Base-by-base conservation (phyloP, 306 rosid species). In the Pyrus pyrifolia region DNA sequence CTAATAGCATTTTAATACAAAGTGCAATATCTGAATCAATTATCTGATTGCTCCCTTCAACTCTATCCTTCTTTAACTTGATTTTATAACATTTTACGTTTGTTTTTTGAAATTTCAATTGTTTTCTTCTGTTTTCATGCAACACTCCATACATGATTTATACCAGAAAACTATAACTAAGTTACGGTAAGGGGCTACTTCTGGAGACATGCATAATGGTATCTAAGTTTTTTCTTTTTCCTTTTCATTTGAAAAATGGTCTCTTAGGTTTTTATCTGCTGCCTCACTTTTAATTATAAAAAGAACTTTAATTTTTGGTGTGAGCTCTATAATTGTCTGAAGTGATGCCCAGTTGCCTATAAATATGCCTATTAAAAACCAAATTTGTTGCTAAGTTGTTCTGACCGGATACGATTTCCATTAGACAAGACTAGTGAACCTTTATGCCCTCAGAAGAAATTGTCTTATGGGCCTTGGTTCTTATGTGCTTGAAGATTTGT, bases 21-120 rank as follows among this genome's bases (percentile, higher is more conserved):
- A n/a, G 51, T 11, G 4, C 35, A 46, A 71, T 21, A 71, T 58
- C 35, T 18, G 21, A 57, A 65, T 67, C n/a, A 23, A 67, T 35
- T 19, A 60, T 17, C 4, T 30, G 55, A 42, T 38, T 38, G 46
- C 55, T 42, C 21, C 72, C 29, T 63, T 31, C 8, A 65, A 35
- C 46, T 67, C 5, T n/a, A 22, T 72, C 55, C 25, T n/a, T 33
- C 49, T 33, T 71, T 51, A 70, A 33, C 75, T 76, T 75, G 83
- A 70, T 52, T 53, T 57, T 13, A 11, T 25, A n/a, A 60, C 35
- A 58, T 58, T 38, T 64, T 72, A 31, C 52, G 42, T 76, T 64
- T 49, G 9, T 7, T 73, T 72, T 44, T 33, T 33, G 55, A 71
- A 67, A 59, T 70, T 74, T 51, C 11, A 61, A 45, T 29, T 74